A percentile compares a stretch with the other conserved stretches of the same genome.
Evolutionary conservation across 2,329 filamentous ascomycete genomes (phyloP).

Genomic region (Aspergillaceae sp.): DNA sequence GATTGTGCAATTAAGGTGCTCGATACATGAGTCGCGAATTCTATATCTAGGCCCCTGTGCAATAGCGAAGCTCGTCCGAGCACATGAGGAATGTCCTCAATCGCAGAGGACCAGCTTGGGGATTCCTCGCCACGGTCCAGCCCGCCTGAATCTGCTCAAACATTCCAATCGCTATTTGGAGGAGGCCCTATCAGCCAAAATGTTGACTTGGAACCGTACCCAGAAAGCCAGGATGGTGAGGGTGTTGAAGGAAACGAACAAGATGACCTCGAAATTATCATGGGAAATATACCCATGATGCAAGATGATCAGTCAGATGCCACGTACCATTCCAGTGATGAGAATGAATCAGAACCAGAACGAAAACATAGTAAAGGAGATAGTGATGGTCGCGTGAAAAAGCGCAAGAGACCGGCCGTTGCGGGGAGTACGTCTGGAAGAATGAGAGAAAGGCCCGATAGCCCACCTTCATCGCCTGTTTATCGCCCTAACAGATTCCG

Average conservation of each 20-base stretch:
- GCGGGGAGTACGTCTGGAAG: too few species aligned
- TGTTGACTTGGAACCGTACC: conserved; percentile 9
- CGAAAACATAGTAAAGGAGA: too few species aligned
- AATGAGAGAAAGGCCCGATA: neutral
- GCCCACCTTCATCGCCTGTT: conserved; percentile 8
- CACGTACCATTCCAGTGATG: conserved; percentile 15
- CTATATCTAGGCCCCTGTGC: neutral
- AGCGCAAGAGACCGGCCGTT: neutral
- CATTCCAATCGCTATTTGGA: conserved; percentile 23
- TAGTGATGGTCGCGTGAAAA: neutral
- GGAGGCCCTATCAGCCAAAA: conserved; percentile 19
- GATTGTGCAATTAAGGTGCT: neutral
- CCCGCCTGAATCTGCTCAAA: conserved; percentile 22
- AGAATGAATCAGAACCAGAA: conserved; percentile 6
- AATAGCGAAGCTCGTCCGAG: neutral
- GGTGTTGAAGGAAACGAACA: conserved; percentile 3
- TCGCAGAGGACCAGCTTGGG: conserved; percentile 9
- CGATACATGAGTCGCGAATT: neutral
- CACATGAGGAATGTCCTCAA: conserved; percentile 21
- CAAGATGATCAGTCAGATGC: conserved; percentile 16
- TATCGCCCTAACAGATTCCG: conserved; percentile 62
- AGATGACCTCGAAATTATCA: conserved; percentile 14
- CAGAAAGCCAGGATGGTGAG: conserved; percentile 3
- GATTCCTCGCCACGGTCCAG: conserved; percentile 12
- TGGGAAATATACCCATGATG: conserved; percentile 13